These are phyloP conservation scores for Hansfordia pulvinata DNA, from an alignment of 2,329 filamentous ascomycete species.

Conservation along the genomic window DNA sequence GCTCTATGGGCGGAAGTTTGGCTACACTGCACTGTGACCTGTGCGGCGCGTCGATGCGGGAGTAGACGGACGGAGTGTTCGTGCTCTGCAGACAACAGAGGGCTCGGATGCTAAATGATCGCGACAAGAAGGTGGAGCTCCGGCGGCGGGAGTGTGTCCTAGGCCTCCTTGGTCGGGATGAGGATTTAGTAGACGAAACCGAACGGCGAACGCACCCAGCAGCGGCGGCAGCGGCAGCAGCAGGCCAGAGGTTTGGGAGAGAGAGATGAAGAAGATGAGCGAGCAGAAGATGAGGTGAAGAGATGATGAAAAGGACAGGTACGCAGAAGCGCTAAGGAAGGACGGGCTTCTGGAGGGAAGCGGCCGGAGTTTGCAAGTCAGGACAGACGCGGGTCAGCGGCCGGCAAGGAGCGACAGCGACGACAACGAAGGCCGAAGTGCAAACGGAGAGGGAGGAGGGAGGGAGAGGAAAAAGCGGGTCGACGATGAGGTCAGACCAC, in stretches of 20 bases:
- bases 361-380: too few species aligned
- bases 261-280: slow-evolving; percentile 1
- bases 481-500: too few species aligned
- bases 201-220: slow-evolving; percentile 5
- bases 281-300: slow-evolving; percentile 1
- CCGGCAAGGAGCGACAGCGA: background rate
- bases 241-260: slow-evolving; percentile 1
- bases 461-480: slow-evolving; percentile 2
- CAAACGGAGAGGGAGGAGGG: slow-evolving; percentile 1
- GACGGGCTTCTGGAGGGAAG: slow-evolving; percentile 1
- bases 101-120: slow-evolving; percentile 10
- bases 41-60: slow-evolving; percentile 11
- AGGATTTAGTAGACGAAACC: slow-evolving; percentile 6
- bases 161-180: slow-evolving; percentile 9
- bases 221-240: slow-evolving; percentile 1
- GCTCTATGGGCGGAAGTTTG: slow-evolving; percentile 15
- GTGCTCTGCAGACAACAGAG: slow-evolving; percentile 7
- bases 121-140: slow-evolving; percentile 12
- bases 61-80: slow-evolving; percentile 6
- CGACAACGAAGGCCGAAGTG: background rate
- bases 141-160: slow-evolving; percentile 5
- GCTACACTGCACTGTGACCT: slow-evolving; percentile 19
- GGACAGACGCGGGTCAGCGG: too few species aligned
- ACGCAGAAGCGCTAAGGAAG: background rate
- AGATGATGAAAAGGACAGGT: background rate